A percentile compares a stretch with the other conserved stretches of the same genome.
Conservation (phyloP, 345 rosid genomes). For the Eutrema japonicum region DNA sequence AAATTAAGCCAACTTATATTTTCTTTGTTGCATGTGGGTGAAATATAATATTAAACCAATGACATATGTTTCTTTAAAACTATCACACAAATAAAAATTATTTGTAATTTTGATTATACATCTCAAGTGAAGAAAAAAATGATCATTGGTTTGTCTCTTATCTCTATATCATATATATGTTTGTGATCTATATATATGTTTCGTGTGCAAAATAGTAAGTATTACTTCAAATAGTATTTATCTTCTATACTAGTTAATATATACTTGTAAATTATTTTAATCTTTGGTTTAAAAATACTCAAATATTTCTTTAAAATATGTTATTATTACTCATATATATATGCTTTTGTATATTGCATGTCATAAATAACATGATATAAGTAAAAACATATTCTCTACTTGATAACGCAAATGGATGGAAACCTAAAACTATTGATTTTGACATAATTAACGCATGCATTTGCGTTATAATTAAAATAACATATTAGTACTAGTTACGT, state of each 20-base stretch:
- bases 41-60: background rate
- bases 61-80: no score
- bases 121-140: background rate
- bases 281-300: background rate
- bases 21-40: constrained; percentile 9
- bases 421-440: background rate
- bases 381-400: background rate
- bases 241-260: background rate
- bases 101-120: background rate
- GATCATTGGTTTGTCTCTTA: no score
- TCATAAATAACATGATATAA: background rate
- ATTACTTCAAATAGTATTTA: background rate
- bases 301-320: no score
- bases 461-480: background rate
- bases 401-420: background rate
- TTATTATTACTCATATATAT: background rate
- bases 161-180: background rate
- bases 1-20: background rate
- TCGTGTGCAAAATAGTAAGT: background rate
- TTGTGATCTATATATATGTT: background rate
- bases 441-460: background rate
- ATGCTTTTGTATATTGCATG: background rate
- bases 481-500: background rate
- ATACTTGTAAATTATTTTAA: background rate
- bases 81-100: background rate